Evolutionary conservation across 108 stramenopile species (phyloP), one percentile per base, ranked within the genome.

Genomic region (Licmophora abbreviata): DNA sequence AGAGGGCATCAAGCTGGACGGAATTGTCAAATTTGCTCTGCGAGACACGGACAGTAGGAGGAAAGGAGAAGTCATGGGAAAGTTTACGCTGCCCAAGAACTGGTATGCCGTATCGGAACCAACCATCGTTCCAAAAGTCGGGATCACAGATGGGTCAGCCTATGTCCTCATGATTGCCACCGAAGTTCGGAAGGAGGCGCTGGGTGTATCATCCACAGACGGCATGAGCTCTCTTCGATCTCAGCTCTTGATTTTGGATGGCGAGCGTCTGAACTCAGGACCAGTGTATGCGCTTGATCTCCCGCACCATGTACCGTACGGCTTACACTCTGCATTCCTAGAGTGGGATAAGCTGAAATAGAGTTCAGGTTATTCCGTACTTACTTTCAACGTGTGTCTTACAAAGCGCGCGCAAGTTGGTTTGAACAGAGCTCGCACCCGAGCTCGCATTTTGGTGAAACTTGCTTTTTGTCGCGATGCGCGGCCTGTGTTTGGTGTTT

Each of bases 71-170:
- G 71, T 73, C 3, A 36, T 62, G 21, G 61, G 52, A 3, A 21
- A 48, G 15, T 73, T 46, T 30, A 25, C 2, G 6, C 29, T 63
- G 1, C 59, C 64, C 0, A 11, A 48, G 1, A 33, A 36, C 25
- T 67, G 54, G 56, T 35, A 48, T 34, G 34, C 30, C 12, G 61
- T 67, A 18, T 52, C 72, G 26, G 72, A 73, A 51, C 72, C 72
- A 29, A 63, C 72, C 4, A 37, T 68, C 27, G 72, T 68, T 6
- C 23, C 61, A 12, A 68, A 58, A 21, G 1, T 11, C 11, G 45
- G 36, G 38, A n/a, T n/a, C n/a, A 32, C 40, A 15, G 50, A 50
- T 26, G 37, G 31, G 15, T 48, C 42, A 30, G 42, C 21, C 22
- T 58, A 59, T 41, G 26, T 52, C 4, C 24, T 58, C 9, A 32